Percentiles rank a stretch among this genome's conserved stretches.
phyloP scores from a whole-genome alignment of 73 alveolate genomes.

The Blepharisma japonicum region DNA sequence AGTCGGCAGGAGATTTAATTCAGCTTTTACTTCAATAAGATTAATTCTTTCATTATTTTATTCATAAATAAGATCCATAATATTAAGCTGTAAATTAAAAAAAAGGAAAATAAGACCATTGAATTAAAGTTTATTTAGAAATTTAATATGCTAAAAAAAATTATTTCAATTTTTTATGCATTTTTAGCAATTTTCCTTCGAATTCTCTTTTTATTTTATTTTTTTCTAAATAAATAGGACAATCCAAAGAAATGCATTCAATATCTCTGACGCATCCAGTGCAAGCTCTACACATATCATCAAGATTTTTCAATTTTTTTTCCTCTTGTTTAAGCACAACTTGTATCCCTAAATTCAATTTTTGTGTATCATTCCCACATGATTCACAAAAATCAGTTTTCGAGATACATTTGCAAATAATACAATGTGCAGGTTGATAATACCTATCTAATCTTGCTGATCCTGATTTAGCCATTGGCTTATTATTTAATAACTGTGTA shows the following conservation, averaged over 20 bases:
- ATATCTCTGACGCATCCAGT: conserved; percentile 11
- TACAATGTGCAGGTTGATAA: conserved; percentile 31
- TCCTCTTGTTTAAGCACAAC: background rate
- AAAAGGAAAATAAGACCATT: too few relatives aligned
- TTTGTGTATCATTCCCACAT: conserved; percentile 3
- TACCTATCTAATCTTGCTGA: conserved; percentile 34
- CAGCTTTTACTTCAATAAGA: too few relatives aligned
- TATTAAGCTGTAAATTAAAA: too few relatives aligned
- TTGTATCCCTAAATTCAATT: background rate
- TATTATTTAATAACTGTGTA: conserved; percentile 17
- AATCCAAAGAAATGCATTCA: conserved; percentile 1
- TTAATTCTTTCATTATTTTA: too few relatives aligned
- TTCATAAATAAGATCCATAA: too few relatives aligned
- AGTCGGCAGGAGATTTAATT: too few relatives aligned
- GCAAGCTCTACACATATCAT: background rate
- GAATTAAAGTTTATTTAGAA: too few relatives aligned
- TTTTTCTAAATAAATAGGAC: background rate
- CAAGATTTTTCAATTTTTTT: background rate
- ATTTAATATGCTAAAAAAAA: too few relatives aligned
- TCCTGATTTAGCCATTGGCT: conserved; percentile 28
- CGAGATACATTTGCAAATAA: background rate
- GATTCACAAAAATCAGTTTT: background rate
- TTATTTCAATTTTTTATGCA: too few relatives aligned
- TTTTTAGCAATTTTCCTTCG: too few relatives aligned
- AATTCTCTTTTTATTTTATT: background rate